These are phyloP conservation scores for Zancudomyces culisetae DNA, from an alignment of 371 early-diverging fungal species.

Conservation along the genomic window DNA sequence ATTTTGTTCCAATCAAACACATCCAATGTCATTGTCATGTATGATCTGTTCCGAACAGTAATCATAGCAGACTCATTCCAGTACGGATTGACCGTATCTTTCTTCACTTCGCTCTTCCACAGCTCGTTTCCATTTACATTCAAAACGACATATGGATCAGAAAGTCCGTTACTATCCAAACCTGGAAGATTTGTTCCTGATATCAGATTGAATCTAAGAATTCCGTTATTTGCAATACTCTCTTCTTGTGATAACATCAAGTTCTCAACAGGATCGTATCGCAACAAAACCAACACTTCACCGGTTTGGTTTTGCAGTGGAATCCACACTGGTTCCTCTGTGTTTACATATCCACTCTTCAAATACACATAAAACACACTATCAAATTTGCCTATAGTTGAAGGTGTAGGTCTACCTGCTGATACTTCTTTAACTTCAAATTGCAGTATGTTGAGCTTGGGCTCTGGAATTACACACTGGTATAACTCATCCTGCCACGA, in stretches of 20 bases:
- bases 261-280: slow-evolving; percentile 23
- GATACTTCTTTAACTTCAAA: slow-evolving; percentile 15
- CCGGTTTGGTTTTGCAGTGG: slow-evolving; percentile 21
- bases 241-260: slow-evolving; percentile 14
- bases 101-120: slow-evolving; percentile 49
- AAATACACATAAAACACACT: slow-evolving; percentile 17
- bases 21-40: slow-evolving; percentile 40
- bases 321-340: slow-evolving; percentile 19
- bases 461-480: slow-evolving; percentile 22
- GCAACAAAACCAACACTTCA: slow-evolving; percentile 20
- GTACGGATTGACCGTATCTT: slow-evolving; percentile 65
- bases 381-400: slow-evolving; percentile 13
- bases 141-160: slow-evolving; percentile 67
- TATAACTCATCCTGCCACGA: slow-evolving; percentile 25
- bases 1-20: slow-evolving; percentile 71
- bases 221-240: slow-evolving; percentile 23
- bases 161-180: slow-evolving; percentile 36
- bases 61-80: slow-evolving; percentile 61
- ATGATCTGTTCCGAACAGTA: slow-evolving; percentile 32
- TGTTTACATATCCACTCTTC: slow-evolving; percentile 15
- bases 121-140: slow-evolving; percentile 55
- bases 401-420: neutral
- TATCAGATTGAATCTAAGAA: slow-evolving; percentile 15
- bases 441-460: slow-evolving; percentile 13
- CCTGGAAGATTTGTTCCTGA: slow-evolving; percentile 25